These are phyloP conservation scores for Calocera viscosa DNA, from an alignment of 768 basidiomycete species.

Conservation along the genomic window DNA sequence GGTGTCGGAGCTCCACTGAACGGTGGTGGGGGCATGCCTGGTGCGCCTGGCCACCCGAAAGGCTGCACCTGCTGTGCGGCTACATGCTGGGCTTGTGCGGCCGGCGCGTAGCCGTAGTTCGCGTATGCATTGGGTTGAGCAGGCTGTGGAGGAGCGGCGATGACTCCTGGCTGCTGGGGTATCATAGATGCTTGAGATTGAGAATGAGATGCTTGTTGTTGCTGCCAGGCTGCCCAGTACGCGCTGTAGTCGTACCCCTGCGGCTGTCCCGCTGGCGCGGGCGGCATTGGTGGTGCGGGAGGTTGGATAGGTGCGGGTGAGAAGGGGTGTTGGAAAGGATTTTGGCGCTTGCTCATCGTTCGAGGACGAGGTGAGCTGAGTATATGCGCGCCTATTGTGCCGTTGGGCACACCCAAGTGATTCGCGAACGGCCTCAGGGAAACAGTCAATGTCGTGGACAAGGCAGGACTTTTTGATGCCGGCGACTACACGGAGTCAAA, in stretches of 20 bases:
- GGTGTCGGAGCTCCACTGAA: neutral
- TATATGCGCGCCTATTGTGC: neutral
- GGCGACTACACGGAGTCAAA: neutral
- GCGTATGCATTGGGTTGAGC: constrained; percentile 7
- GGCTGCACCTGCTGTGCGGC: neutral
- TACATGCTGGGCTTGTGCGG: constrained; percentile 6
- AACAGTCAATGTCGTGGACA: constrained; percentile 4
- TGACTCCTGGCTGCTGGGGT: constrained; percentile 14
- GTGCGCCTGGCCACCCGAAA: neutral
- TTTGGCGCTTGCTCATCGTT: constrained; percentile 18
- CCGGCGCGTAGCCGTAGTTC: neutral
- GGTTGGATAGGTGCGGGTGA: constrained; percentile 10
- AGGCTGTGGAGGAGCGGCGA: constrained; percentile 17
- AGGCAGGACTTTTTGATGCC: neutral
- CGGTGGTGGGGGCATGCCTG: neutral
- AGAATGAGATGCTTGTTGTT: constrained; percentile 26
- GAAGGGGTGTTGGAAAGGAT: constrained; percentile 16
- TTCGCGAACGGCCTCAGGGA: neutral
- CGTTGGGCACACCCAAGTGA: neutral
- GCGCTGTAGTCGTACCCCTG: constrained; percentile 58
- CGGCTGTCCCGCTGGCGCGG: constrained; percentile 13
- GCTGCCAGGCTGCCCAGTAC: constrained; percentile 52
- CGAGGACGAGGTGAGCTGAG: neutral
- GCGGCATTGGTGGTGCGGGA: constrained; percentile 11
- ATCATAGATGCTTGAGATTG: constrained; percentile 19